Evolutionary conservation across 75 land plant genomes (phyloP).

Genomic region (Sequoiadendron giganteum): DNA sequence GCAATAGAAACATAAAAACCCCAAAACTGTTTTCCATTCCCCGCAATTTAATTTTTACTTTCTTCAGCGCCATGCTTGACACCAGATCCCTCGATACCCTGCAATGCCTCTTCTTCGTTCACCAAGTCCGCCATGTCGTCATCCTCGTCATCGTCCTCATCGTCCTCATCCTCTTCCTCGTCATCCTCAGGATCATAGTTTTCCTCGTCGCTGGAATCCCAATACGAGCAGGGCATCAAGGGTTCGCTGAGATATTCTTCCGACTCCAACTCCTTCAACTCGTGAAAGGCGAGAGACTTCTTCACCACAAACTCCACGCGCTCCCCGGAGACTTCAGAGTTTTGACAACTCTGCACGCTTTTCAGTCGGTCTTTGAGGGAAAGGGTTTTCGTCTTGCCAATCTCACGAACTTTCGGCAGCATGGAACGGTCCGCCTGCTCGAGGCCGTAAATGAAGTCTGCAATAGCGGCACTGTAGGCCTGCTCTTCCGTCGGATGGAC

Average conservation of each 20-base stretch:
- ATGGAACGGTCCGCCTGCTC: background rate
- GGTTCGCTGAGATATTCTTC: background rate
- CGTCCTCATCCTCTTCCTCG: background rate
- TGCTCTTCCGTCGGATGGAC: slow-evolving; percentile 8
- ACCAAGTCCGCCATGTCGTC: background rate
- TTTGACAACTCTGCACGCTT: background rate
- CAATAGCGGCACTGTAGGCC: slow-evolving; percentile 10
- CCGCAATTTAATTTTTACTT: too few species aligned
- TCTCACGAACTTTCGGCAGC: background rate
- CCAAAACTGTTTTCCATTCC: too few species aligned
- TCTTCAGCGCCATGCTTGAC: background rate
- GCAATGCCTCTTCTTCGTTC: background rate
- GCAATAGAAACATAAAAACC: too few species aligned
- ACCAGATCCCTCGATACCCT: background rate
- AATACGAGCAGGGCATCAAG: background rate
- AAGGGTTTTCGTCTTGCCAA: background rate
- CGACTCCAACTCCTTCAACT: too few species aligned
- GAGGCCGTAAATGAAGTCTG: background rate
- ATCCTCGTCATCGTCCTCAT: background rate
- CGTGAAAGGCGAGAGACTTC: background rate
- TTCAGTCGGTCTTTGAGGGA: background rate
- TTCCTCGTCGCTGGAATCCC: slow-evolving; percentile 1
- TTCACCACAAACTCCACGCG: background rate
- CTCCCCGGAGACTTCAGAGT: background rate
- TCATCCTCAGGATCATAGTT: background rate